Base-by-base conservation (phyloP, 768 basidiomycete genomes). In the Panus rudis region DNA sequence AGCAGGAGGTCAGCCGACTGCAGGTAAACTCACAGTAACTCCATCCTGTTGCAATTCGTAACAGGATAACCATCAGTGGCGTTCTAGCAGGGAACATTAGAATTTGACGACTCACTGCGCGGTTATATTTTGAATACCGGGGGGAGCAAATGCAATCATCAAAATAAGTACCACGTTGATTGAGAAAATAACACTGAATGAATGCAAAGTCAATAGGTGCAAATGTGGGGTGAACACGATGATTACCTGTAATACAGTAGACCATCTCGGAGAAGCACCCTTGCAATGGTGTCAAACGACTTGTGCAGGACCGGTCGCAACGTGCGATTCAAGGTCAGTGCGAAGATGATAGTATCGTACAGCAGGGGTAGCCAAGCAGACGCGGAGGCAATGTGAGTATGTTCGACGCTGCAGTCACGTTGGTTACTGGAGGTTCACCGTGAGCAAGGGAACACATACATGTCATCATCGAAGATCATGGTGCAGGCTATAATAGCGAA, bases 351-450 rank as follows among this genome's bases (percentile, higher is more conserved):
- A 0, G 67, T 68, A 39, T 70, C 69, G 26, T 64, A 71, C 5
- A 65, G 28, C 1, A 71, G 57, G 11, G 70, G 69, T 2, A 72
- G 46, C 63, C 64, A 69, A 2, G 64, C 69, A 1, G 66, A 66
- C 8, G 64, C 59, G 0, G 68, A 58, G 1, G 66, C 61, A 10
- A 57, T 42, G 0, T 24, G 6, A 3, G 50, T 48, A 2, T 37
- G 35, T 7, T 47, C 48, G 37, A 4, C 13, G 28, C 16, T 11
- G 13, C 7, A 10, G 28, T 30, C 28, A 30, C 16, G 10, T 30
- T 30, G 10, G 10, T 30, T 30, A 10, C 28, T 16, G 16, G 28
- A 30, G 10, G 28, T 30, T 10, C 16, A 41, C 40, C 17, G 31
- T 42, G 42, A 52, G 35, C 23, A 31, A 23, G 4, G 24, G n/a